These are phyloP conservation scores for Seiridium cupressi DNA, from an alignment of 2,329 filamentous ascomycete species.

Conservation along the genomic window DNA sequence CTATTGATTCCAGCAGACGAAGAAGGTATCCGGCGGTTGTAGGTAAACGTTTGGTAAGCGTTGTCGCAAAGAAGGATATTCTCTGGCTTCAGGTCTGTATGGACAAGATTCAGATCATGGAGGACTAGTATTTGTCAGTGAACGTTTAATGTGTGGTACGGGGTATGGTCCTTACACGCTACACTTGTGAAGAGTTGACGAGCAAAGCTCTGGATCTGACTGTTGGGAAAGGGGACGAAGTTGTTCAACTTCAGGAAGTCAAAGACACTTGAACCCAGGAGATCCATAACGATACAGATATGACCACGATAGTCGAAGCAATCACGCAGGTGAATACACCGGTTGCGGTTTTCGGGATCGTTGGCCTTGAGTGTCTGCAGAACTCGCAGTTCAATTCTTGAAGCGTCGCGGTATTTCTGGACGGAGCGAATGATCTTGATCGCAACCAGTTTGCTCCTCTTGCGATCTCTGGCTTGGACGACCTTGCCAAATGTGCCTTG, in stretches of 20 bases:
- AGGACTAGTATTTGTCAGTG: conserved; percentile 60
- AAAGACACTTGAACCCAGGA: conserved; percentile 92
- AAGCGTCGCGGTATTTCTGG: conserved; percentile 96
- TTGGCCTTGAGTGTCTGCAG: conserved; percentile 89
- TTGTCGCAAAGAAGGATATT: conserved; percentile 68
- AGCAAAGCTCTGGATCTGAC: conserved; percentile 96
- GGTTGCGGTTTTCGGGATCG: conserved; percentile 87
- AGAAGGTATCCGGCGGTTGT: conserved; percentile 67
- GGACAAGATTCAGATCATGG: conserved; percentile 95
- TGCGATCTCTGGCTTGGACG: conserved; percentile 83
- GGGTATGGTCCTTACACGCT: conserved; percentile 69
- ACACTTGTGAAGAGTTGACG: conserved; percentile 97
- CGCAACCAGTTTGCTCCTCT: conserved; percentile 75
- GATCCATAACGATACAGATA: conserved; percentile 80
- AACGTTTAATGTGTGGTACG: background rate
- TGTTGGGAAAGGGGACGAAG: conserved; percentile 97
- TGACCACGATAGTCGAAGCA: conserved; percentile 97
- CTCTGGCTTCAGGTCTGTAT: conserved; percentile 76
- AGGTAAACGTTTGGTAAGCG: conserved; percentile 68
- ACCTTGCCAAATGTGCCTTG: conserved; percentile 99
- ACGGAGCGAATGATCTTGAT: conserved; percentile 99
- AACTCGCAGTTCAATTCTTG: conserved; percentile 89
- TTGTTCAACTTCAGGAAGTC: conserved; percentile 95
- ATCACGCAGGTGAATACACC: conserved; percentile 93
- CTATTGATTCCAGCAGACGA: conserved; percentile 60